Evolutionary conservation across 257 asterid genomes (phyloP), one percentile per base, ranked within the genome.

Genomic region (Leonotis leonurus): DNA sequence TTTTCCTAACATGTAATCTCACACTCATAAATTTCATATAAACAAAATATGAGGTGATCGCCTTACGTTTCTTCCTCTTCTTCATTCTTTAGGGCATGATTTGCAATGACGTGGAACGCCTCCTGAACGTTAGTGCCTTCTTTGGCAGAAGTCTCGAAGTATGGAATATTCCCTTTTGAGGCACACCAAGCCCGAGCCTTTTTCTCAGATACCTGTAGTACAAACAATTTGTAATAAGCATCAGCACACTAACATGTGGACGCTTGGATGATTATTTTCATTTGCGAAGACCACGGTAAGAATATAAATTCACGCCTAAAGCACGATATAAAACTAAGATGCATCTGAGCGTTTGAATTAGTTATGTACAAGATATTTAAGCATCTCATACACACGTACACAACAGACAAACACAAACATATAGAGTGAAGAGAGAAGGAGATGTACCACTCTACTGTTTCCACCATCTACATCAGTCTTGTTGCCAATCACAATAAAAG

Each of bases 161-260:
- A 93, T 52, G 97, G 99, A 66, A 93, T 93, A 57, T 86, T 89
- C 56, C 99, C 99, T 64, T 89, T 89, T 1, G 96, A 78, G 78
- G 94, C 97, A 72, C 99, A 93, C 97, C 97, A 93, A 25, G 99
- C 96, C 54, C 96, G 83, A 26, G 99, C 97, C 83, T 93, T 89
- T 74, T 89, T 93, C 88, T 93, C 99, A 60, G 99, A 89, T 52
- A 93, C 96, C 99, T 92, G 78, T 32, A 18, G 55, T 57, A 40
- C 25, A 54, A 48, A 41, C 52, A 37, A 59, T 37, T 10, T 43
- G 58, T 36, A 14, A 56, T 12, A 56, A 56, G 67, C 32, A 35
- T 26, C 59, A 49, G 30, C 51, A 39, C 20, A 3, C 1, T 14
- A 18, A 43, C 12, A 10, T 46, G 21, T 46, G 16, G 1, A 0